phyloP scores from a whole-genome alignment of 805 yeast species.

The Candida boidinii region DNA sequence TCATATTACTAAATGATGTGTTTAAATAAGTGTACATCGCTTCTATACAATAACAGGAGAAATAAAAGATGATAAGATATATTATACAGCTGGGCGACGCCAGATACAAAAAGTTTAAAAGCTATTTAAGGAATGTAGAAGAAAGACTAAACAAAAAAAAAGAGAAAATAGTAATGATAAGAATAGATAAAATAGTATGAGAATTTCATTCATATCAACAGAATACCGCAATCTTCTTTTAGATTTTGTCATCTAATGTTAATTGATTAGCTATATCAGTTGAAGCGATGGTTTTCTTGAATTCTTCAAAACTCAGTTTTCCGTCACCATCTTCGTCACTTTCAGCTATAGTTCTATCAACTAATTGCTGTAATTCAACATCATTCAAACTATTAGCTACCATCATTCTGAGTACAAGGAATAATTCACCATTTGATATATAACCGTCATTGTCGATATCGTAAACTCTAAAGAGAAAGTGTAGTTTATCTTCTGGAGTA shows the following conservation, averaged over 20 bases:
- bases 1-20: too few species aligned
- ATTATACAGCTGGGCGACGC: not conserved
- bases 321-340: slow-evolving; percentile 88
- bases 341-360: slow-evolving; percentile 94
- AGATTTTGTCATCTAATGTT: slow-evolving; percentile 20
- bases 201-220: not conserved
- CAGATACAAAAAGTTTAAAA: not conserved
- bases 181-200: not conserved
- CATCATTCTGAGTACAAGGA: slow-evolving; percentile 90
- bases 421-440: slow-evolving; percentile 92
- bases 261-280: slow-evolving; percentile 24
- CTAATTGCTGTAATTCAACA: slow-evolving; percentile 87
- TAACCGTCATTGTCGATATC: slow-evolving; percentile 94
- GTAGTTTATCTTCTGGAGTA: slow-evolving; percentile 68
- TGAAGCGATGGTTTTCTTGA: slow-evolving; percentile 55
- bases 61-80: not conserved
- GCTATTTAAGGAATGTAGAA: too few species aligned
- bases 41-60: too few species aligned
- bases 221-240: not conserved
- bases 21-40: too few species aligned
- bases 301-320: slow-evolving; percentile 77
- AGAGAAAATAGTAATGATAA: not conserved
- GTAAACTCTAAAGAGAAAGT: slow-evolving; percentile 87
- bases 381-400: slow-evolving; percentile 87
- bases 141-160: not conserved